These are phyloP conservation scores for Musa itinerans DNA, from an alignment of 176 grass and related monocot genomes.

Conservation along the genomic window DNA sequence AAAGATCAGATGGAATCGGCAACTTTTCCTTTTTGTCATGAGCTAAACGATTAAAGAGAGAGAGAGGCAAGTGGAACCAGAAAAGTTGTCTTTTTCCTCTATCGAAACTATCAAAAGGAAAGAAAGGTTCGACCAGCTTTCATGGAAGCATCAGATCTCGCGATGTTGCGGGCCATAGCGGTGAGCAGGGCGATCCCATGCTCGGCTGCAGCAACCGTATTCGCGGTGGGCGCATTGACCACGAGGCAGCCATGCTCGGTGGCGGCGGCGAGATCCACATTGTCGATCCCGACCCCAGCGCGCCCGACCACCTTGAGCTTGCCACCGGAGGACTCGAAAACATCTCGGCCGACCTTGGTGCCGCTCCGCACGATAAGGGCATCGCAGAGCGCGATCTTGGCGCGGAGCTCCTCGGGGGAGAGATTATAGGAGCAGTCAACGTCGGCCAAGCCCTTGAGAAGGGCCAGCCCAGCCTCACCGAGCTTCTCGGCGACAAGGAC, in stretches of 20 bases:
- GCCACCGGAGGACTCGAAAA: conserved; percentile 9
- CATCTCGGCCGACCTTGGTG: conserved; percentile 17
- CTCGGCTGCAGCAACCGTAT: conserved; percentile 12
- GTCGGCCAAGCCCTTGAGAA: neutral
- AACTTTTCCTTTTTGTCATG: too few species aligned
- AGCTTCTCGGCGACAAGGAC: conserved; percentile 18
- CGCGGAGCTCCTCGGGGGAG: conserved; percentile 9
- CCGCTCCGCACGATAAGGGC: conserved; percentile 18
- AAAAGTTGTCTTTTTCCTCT: too few species aligned
- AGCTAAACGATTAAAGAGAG: neutral
- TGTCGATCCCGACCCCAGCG: conserved; percentile 11
- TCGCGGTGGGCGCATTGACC: conserved; percentile 9
- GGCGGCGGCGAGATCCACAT: conserved; percentile 9
- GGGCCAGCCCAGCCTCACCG: neutral
- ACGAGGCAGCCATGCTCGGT: conserved; percentile 13
- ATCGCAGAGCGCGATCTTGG: conserved; percentile 17
- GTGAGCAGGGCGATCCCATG: conserved; percentile 15
- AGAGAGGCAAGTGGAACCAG: neutral
- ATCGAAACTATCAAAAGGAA: too few species aligned
- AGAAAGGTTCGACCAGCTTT: neutral
- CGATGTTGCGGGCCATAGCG: conserved; percentile 5
- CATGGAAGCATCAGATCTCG: conserved; percentile 12
- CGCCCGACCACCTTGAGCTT: conserved; percentile 8
- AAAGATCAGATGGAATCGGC: too few species aligned
- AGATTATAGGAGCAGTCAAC: conserved; percentile 18